A percentile compares a stretch with the other conserved stretches of the same genome.
These are phyloP conservation scores for Phytophthora hibernalis DNA, from an alignment of 352 stramenopile genomes.

Conservation along the genomic window DNA sequence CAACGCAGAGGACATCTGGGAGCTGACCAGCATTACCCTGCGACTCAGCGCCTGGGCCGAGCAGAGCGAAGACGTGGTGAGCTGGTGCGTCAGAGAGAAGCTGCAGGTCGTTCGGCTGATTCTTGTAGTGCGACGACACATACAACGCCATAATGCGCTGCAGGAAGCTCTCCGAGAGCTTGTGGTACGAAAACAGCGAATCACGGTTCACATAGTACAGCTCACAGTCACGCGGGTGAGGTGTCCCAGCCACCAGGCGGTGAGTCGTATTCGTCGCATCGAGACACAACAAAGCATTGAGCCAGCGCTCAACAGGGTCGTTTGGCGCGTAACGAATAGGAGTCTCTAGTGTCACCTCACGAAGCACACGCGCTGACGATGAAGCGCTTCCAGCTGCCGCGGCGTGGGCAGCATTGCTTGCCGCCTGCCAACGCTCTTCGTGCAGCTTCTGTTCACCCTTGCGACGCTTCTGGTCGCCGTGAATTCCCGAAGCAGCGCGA, in stretches of 20 bases:
- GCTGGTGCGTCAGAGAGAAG: conserved; percentile 98
- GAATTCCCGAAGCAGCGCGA: conserved; percentile 70
- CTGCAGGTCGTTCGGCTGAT: conserved; percentile 99
- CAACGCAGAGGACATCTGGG: conserved; percentile 98
- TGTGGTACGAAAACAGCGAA: conserved; percentile 99
- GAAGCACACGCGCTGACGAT: conserved; percentile 81
- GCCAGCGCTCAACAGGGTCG: conserved; percentile 98
- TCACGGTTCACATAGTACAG: conserved; percentile 99
- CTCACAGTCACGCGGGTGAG: conserved; percentile 96
- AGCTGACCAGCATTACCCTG: conserved; percentile 91
- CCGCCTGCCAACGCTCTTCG: conserved; percentile 96
- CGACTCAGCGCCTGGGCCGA: conserved; percentile 94
- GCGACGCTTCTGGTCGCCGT: conserved; percentile 91
- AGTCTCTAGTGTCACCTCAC: conserved; percentile 96
- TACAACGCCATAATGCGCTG: conserved; percentile 96
- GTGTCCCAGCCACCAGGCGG: conserved; percentile 93
- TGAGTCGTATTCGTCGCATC: conserved; percentile 88
- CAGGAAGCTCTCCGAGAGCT: conserved; percentile 96
- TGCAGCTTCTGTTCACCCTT: conserved; percentile 97
- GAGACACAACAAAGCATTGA: conserved; percentile 98
- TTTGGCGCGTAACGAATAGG: conserved; percentile 97
- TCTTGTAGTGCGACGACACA: conserved; percentile 99
- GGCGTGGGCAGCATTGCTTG: conserved; percentile 86
- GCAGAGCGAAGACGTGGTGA: conserved; percentile 98
- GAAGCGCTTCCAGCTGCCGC: conserved; percentile 45